Conservation (phyloP, 192 early-diverging fungal genomes). For the Coemansia sp. region DNA sequence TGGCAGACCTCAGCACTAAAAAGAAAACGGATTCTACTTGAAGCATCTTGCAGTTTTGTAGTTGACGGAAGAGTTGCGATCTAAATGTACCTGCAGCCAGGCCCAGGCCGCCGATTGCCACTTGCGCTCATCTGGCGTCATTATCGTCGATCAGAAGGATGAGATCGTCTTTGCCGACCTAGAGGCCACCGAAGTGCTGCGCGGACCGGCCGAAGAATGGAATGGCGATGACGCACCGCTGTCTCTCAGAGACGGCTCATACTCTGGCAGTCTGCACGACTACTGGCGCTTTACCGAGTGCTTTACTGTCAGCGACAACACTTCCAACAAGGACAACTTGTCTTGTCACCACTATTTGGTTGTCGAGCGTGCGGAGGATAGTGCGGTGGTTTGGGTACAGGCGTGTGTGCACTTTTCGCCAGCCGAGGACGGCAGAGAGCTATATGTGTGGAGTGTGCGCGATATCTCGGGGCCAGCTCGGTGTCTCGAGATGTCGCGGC, state of each 20-base stretch:
- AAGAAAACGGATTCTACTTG: background rate
- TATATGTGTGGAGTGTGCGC: conserved; percentile 42
- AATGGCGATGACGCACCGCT: conserved; percentile 5
- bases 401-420: conserved; percentile 27
- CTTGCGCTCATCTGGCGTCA: conserved; percentile 39
- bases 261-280: conserved; percentile 8
- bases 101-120: conserved; percentile 35
- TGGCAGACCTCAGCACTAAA: background rate
- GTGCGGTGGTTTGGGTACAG: conserved; percentile 39
- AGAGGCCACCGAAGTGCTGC: conserved; percentile 38
- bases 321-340: background rate
- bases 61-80: conserved; percentile 18
- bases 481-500: conserved; percentile 30
- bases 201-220: conserved; percentile 43
- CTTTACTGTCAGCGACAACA: conserved; percentile 11
- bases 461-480: conserved; percentile 34
- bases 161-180: conserved; percentile 34
- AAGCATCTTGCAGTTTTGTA: background rate
- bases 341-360: conserved; percentile 38
- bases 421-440: conserved; percentile 6
- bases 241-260: conserved; percentile 19
- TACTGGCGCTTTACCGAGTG: conserved; percentile 36
- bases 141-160: conserved; percentile 21
- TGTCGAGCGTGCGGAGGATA: conserved; percentile 31
- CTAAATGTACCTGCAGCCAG: conserved; percentile 18